Base-by-base conservation (phyloP, 2,329 filamentous ascomycete species). In the Pseudogymnoascus sp. region DNA sequence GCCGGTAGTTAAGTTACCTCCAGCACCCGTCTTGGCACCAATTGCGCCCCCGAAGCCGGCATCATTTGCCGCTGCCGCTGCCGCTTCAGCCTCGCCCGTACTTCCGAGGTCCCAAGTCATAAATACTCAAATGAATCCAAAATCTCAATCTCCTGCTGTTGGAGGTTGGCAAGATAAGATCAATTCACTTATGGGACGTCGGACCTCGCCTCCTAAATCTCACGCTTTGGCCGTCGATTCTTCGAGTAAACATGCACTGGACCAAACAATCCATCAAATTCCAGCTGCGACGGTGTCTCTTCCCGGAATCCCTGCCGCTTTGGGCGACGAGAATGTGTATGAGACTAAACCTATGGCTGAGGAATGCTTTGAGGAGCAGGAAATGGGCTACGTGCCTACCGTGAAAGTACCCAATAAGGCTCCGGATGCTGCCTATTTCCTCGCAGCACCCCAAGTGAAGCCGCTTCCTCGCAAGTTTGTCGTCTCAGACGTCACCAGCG, bases 1-100 rank as follows among this genome's bases (percentile, higher is more conserved):
- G 62, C 90, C 91, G 33, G 83, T 91, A 26, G 93, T 97, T 11
- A 91, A 88, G 72, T 81, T 97, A 3, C 93, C 91, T 2, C 91
- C 90, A 6, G 72, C 77, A 24, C 76, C 78, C 16, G 73, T 76
- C 59, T 71, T 77, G 21, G 71, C 74, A 63, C 72, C 77, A 53
- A 76, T 78, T 38, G 69, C 75, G 60, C 78, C 77, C 37, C 77
- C 80, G 10, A 76, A 72, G 14, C 79, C 67, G 70, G 74, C 61
- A 70, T 81, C 75, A 70, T 81, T 74, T 74, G 76, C 76, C 4
- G 74, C 75, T 1, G 75, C 76, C 1, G 75, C 73, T 14, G 72
- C 75, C 33, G 68, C 74, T 19, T 29, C 61, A 11, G 62, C 67
- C 31, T 66, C 64, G 24, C 53, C 67, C 61, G 37, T 63, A 6